Evolutionary conservation across 306 rosid genomes (phyloP).

Genomic region (Prunus persica): DNA sequence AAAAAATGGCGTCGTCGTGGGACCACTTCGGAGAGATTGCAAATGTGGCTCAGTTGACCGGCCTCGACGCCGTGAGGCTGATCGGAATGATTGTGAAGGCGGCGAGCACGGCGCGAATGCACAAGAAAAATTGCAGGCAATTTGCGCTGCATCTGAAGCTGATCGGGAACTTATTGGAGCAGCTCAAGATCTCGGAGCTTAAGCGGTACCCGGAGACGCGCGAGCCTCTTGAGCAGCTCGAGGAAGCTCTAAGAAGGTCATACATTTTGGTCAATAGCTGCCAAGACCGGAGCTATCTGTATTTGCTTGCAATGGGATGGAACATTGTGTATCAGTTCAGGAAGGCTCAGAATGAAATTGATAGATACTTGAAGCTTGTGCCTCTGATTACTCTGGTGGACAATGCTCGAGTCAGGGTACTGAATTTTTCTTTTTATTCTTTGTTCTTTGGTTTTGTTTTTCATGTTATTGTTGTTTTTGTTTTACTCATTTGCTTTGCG

Average conservation of each 20-base stretch:
- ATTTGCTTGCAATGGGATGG: conserved; percentile 97
- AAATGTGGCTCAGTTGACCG: conserved; percentile 80
- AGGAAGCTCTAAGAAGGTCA: conserved; percentile 89
- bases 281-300: conserved; percentile 86
- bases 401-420: conserved; percentile 96
- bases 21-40: conserved; percentile 84
- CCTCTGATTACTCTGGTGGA: conserved; percentile 95
- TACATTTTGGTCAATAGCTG: conserved; percentile 83
- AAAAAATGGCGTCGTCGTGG: conserved; percentile 68
- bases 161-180: conserved; percentile 90
- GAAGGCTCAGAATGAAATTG: conserved; percentile 95
- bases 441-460: conserved; percentile 7
- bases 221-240: conserved; percentile 95
- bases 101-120: conserved; percentile 91
- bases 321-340: conserved; percentile 95
- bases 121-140: conserved; percentile 90
- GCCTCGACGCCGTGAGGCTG: conserved; percentile 74
- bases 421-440: conserved; percentile 6
- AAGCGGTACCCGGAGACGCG: conserved; percentile 87
- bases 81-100: conserved; percentile 84
- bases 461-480: not conserved
- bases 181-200: conserved; percentile 94
- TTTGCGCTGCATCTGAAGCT: conserved; percentile 88
- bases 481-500: not conserved
- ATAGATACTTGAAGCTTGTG: conserved; percentile 77